Conservation (phyloP, 352 stramenopile species). For the Elongisporangium senticosum region DNA sequence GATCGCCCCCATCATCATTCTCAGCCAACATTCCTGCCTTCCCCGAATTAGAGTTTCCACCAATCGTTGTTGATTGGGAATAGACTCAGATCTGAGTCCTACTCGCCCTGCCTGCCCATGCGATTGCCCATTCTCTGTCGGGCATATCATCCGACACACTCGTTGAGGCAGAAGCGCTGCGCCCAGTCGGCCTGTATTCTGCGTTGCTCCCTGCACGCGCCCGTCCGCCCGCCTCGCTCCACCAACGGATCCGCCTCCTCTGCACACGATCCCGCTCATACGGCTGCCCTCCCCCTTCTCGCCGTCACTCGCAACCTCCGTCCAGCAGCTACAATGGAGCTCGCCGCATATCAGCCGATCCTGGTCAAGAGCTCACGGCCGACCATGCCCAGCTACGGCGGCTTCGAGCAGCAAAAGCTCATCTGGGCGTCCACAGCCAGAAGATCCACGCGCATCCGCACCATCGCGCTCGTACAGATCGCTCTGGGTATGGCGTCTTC, state of each 20-base stretch:
- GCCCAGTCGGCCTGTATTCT: not conserved
- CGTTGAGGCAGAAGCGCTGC: not conserved
- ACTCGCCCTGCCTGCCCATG: not conserved
- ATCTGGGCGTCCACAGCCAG: slow-evolving; percentile 55
- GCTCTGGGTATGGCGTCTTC: slow-evolving; percentile 46
- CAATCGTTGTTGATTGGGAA: not conserved
- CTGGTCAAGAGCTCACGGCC: slow-evolving; percentile 7
- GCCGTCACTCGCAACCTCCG: not conserved
- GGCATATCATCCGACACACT: not conserved
- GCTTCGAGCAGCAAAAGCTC: slow-evolving; percentile 78
- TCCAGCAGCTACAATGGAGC: not conserved
- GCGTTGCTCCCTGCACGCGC: not conserved
- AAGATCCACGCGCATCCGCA: slow-evolving; percentile 59
- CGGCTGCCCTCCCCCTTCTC: not conserved
- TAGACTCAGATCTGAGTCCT: not conserved
- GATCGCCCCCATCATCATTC: not conserved
- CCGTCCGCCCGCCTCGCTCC: not conserved
- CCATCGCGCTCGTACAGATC: slow-evolving; percentile 57
- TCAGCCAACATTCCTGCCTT: not conserved
- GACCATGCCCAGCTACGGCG: slow-evolving; percentile 47
- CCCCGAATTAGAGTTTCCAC: not conserved
- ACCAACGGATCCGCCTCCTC: not conserved
- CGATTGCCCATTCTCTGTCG: not conserved
- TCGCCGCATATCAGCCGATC: slow-evolving; percentile 3
- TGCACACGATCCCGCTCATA: not conserved